Percentiles rank a stretch among this genome's conserved stretches.
These are phyloP conservation scores for Fremontodendron californicum DNA, from an alignment of 345 rosid species.

Conservation along the genomic window DNA sequence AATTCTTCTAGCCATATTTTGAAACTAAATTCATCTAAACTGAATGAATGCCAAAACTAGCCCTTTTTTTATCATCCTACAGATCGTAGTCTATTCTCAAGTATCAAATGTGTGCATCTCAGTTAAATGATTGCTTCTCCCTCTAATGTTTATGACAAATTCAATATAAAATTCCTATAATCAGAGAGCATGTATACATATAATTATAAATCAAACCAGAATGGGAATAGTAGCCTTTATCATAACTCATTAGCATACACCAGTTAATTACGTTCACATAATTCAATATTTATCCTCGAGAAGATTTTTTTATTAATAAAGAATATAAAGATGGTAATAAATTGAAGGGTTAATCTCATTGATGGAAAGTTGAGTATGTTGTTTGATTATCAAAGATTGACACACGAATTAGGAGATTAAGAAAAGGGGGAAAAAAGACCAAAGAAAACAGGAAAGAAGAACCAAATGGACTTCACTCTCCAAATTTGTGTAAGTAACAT, in stretches of 20 bases:
- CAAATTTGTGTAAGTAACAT: neutral
- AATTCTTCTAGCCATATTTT: neutral
- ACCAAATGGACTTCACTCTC: neutral
- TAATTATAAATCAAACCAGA: neutral
- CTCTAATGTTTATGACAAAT: neutral
- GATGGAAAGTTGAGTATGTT: neutral
- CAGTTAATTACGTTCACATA: neutral
- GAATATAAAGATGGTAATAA: neutral
- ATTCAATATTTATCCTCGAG: neutral
- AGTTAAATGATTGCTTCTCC: neutral
- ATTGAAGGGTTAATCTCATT: neutral
- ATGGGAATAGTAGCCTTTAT: neutral
- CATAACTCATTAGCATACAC: neutral
- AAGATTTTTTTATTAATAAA: neutral
- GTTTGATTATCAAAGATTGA: neutral
- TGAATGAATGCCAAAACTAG: neutral
- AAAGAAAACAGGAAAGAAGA: neutral
- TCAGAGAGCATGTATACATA: neutral
- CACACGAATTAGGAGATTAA: neutral
- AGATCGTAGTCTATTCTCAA: neutral
- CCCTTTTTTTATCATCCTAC: neutral
- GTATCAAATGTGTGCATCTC: neutral
- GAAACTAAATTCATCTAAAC: conserved; percentile 1
- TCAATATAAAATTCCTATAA: neutral
- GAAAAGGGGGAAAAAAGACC: neutral